Evolutionary conservation across 208 protist genomes (phyloP), one percentile per base, ranked within the genome.

Genomic region (Angomonas deanei): DNA sequence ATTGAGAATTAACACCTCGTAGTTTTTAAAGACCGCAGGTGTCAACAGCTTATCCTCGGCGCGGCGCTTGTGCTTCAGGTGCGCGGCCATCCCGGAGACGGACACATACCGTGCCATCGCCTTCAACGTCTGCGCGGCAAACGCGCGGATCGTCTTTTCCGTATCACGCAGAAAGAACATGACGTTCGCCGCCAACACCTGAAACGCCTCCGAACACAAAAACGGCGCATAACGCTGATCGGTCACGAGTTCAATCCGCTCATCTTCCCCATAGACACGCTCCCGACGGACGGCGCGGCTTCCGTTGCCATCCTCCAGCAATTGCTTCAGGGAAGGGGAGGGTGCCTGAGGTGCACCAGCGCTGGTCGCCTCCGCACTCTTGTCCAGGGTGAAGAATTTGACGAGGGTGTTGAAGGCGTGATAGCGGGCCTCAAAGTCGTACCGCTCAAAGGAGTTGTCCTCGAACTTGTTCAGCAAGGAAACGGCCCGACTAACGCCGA

Each of bases 401-500:
- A 72, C 61, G 33, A 96, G 74, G 3, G 86, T 79, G 63, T 85
- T 77, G 33, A 92, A 82, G 13, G 85, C 89, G 67, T 96, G 86
- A 64, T 84, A 96, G 59, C 90, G 84, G 21, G 88, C 73, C 30
- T 93, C 90, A 66, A 88, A 96, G 64, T 96, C 86, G 76, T 96
- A 96, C 30, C 69, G 74, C 33, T 85, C 78, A 15, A 88, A 67
- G 2, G 64, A 55, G 61, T 80, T 76, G 47, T 78, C 76, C 10
- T 67, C 70, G 62, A 92, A 95, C 62, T 79, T 88, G 66, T 95
- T 95, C 39, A 95, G 62, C 57, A 82, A 85, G 10, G 33, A 30
- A 10, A 92, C 80, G 4, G 84, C 85, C 27, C 83, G 82, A 19
- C 76, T 82, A 2, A 80, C 65, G 36, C 85, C 83, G 3, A 54